Percentiles rank a stretch among this genome's conserved stretches.
phyloP scores from a whole-genome alignment of 2,329 filamentous ascomycete genomes.

The Sporothrix pallida region DNA sequence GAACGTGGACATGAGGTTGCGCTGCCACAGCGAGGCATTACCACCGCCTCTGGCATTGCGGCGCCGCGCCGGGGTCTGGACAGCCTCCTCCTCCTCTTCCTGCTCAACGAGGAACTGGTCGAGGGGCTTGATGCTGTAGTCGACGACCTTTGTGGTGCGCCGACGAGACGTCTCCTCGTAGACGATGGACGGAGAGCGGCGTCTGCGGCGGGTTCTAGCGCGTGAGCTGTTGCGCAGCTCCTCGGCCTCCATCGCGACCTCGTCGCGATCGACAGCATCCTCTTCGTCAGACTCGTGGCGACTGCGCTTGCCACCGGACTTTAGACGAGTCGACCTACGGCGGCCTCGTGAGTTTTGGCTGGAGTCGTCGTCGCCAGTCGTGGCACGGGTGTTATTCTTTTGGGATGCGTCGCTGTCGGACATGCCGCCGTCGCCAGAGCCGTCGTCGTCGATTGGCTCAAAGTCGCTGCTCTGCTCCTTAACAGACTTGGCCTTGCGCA shows the following conservation, averaged over 20 bases:
- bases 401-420: conserved; percentile 45
- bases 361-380: conserved; percentile 49
- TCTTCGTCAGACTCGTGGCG: conserved; percentile 62
- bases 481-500: conserved; percentile 51
- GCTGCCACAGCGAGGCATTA: conserved; percentile 68
- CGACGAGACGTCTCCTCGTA: conserved; percentile 62
- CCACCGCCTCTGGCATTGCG: conserved; percentile 68
- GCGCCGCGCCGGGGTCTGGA: conserved; percentile 71
- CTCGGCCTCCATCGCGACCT: conserved; percentile 69
- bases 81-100: conserved; percentile 70
- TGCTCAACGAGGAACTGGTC: conserved; percentile 76
- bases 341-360: conserved; percentile 59
- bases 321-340: conserved; percentile 45
- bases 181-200: conserved; percentile 62
- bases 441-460: conserved; percentile 62
- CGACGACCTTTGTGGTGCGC: conserved; percentile 69
- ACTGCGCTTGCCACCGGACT: conserved; percentile 54
- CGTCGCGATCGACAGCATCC: conserved; percentile 65
- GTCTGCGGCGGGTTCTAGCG: conserved; percentile 54
- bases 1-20: conserved; percentile 84
- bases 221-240: conserved; percentile 64
- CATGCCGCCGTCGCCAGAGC: conserved; percentile 61
- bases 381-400: conserved; percentile 42
- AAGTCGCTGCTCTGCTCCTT: conserved; percentile 67
- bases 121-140: conserved; percentile 85